Evolutionary conservation across 176 grass and related monocot species (phyloP), one percentile per base, ranked within the genome.

Genomic region (Melocanna baccifera): DNA sequence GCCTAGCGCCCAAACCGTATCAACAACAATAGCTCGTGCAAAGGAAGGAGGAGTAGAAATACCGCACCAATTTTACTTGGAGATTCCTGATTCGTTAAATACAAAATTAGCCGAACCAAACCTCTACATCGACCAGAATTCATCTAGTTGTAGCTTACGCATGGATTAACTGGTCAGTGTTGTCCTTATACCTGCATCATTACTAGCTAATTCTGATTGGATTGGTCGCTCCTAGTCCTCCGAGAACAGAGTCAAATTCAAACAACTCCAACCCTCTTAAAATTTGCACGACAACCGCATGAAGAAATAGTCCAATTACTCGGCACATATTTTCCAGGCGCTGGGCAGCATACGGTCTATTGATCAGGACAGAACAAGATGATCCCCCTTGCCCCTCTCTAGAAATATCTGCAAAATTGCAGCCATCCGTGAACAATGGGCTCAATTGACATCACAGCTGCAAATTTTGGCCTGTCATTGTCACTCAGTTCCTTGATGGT

Each of bases 341-440:
- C 28, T 41, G 28, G 45, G 55, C 55, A 28, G 65, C 25, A 1
- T 12, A 53, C 19, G 42, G 73, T 25, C 40, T 46, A 25, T 10
- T 25, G 74, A 87, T 74, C 79, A 14, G 57, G 73, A 78, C 84
- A 50, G 73, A 9, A 26, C 28, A 61, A 47, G 29, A 56, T 25
- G 65, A 36, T 13, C 11, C 19, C 55, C 62, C 16, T 69, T 13
- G 15, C 19, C 55, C 62, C 23, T 62, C 53, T 90, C 79, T 83
- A 66, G 88, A 90, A 86, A 64, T 56, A 82, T 82, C 55, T 77
- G 30, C 37, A 86, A 58, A 62, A 46, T 12, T 20, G 47, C 66
- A 19, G 57, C 78, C 79, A 41, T 65, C 88, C 64, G 63, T 77
- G 77, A 70, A 63, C 77, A 81, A 30, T n/a, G 55, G 11, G 14